phyloP scores from a whole-genome alignment of 768 basidiomycete species.

The Suillus americanus region DNA sequence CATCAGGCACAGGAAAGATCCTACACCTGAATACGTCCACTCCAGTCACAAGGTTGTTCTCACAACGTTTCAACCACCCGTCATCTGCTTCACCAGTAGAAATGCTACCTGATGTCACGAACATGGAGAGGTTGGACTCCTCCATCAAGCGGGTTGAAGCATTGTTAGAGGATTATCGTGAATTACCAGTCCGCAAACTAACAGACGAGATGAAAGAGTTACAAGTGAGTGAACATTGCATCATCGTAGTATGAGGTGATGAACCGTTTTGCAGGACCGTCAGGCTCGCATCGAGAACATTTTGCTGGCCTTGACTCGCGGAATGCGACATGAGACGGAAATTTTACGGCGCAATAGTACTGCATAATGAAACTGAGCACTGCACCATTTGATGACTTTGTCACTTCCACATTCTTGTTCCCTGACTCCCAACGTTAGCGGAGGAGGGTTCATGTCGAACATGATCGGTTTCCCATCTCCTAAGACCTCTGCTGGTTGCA shows the following conservation, averaged over 20 bases:
- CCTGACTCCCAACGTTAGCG: no score
- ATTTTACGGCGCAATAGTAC: not conserved
- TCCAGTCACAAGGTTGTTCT: slow-evolving; percentile 28
- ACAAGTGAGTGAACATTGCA: slow-evolving; percentile 46
- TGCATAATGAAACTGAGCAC: not conserved
- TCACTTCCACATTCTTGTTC: not conserved
- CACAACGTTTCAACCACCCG: slow-evolving; percentile 8
- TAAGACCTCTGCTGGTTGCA: no score
- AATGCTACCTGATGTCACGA: slow-evolving; percentile 19
- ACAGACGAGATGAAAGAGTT: slow-evolving; percentile 84
- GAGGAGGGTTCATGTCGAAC: no score
- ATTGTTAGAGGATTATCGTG: slow-evolving; percentile 60
- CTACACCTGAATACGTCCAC: slow-evolving; percentile 29
- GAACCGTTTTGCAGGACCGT: slow-evolving; percentile 47
- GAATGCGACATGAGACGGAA: slow-evolving; percentile 47
- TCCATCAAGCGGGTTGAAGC: slow-evolving; percentile 56
- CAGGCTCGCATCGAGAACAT: slow-evolving; percentile 79
- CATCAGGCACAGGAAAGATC: slow-evolving; percentile 29
- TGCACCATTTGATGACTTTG: no score
- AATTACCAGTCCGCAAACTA: slow-evolving; percentile 62
- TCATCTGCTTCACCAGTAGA: not conserved
- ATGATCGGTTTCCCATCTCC: no score
- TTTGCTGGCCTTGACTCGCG: slow-evolving; percentile 64
- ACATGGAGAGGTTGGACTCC: slow-evolving; percentile 39
- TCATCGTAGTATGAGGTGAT: slow-evolving; percentile 5